These are phyloP conservation scores for Dactylellina drechsleri DNA, from an alignment of 2,329 filamentous ascomycete species.

Conservation along the genomic window DNA sequence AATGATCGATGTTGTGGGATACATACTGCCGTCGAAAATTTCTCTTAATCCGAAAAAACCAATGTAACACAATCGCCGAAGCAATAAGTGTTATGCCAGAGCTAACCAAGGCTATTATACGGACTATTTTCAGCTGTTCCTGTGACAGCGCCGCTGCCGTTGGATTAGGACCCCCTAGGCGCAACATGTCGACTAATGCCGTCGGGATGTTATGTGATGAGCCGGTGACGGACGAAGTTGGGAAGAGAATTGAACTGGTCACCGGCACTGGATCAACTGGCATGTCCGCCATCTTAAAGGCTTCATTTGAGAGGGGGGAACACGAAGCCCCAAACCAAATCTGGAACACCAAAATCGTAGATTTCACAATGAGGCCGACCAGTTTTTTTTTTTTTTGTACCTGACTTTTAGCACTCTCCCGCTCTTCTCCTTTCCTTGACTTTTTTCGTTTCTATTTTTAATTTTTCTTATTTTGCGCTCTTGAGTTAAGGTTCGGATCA, in stretches of 20 bases:
- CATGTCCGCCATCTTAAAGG: constrained; percentile 54
- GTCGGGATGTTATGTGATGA: constrained; percentile 33
- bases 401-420: background rate
- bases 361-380: constrained; percentile 21
- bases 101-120: constrained; percentile 48
- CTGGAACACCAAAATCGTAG: constrained; percentile 47
- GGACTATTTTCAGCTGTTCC: constrained; percentile 42
- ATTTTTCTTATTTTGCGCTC: constrained; percentile 10
- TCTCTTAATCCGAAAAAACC: constrained; percentile 78
- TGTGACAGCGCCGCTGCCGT: constrained; percentile 26
- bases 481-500: constrained; percentile 46
- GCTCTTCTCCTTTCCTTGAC: background rate
- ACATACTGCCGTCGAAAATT: constrained; percentile 78
- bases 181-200: constrained; percentile 42
- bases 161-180: constrained; percentile 45
- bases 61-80: constrained; percentile 65
- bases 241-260: constrained; percentile 25
- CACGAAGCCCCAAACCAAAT: constrained; percentile 48
- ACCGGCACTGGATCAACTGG: constrained; percentile 52
- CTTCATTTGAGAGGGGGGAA: constrained; percentile 54
- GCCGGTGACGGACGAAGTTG: constrained; percentile 29
- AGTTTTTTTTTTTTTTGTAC: constrained; percentile 15
- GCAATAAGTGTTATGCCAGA: constrained; percentile 42
- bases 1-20: background rate
- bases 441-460: background rate